Conservation (phyloP, 805 yeast genomes). For the Metschnikowia borealis region DNA sequence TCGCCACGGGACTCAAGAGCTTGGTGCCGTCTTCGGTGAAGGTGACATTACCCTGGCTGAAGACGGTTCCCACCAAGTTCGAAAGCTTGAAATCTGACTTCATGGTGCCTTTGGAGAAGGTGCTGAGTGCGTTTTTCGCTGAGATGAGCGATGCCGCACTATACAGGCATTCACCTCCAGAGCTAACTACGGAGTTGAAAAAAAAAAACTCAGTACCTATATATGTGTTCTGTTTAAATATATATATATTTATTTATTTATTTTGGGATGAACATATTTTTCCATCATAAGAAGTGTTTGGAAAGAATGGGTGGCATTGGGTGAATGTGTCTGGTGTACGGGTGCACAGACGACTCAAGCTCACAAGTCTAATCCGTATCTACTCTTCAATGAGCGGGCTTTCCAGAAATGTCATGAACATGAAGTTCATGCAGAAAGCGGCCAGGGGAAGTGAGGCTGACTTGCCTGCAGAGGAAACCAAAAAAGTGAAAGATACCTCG, state of each 20-base stretch:
- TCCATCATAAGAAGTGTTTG: not conserved
- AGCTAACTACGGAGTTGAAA: not conserved
- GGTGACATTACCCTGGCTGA: constrained; percentile 83
- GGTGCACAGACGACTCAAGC: not conserved
- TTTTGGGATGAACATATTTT: too few species aligned
- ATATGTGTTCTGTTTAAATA: not conserved
- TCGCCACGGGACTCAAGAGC: constrained; percentile 89
- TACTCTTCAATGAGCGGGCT: constrained; percentile 16
- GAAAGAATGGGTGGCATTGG: not conserved
- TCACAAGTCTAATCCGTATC: not conserved
- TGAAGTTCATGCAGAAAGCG: constrained; percentile 58
- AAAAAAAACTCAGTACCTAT: too few species aligned
- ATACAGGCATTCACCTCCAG: not conserved
- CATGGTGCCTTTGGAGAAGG: constrained; percentile 38
- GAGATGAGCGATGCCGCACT: constrained; percentile 16
- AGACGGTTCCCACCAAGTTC: constrained; percentile 90
- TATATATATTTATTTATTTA: too few species aligned
- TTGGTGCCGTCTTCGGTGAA: constrained; percentile 84
- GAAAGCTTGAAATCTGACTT: constrained; percentile 86
- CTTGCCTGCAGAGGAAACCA: constrained; percentile 25
- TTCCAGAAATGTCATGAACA: constrained; percentile 73
- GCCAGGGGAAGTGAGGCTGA: constrained; percentile 35
- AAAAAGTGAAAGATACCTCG: constrained; percentile 45
- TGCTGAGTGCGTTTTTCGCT: constrained; percentile 10
- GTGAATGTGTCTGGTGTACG: not conserved